phyloP scores from a whole-genome alignment of 164 flowering plant genomes.

The Warburgia ugandensis region DNA sequence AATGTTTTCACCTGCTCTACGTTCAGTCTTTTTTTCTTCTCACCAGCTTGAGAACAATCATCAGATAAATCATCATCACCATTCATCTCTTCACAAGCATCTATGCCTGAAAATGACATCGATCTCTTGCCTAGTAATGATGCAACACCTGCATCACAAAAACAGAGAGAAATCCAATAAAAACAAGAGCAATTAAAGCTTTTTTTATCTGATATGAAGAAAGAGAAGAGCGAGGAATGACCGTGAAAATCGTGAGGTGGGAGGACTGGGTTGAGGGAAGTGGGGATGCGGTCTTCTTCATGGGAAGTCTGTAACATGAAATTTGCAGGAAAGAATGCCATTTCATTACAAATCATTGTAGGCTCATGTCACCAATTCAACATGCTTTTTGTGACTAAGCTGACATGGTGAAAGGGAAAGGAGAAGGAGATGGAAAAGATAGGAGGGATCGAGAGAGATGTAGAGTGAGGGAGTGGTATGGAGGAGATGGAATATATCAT shows the following conservation, averaged over 20 bases:
- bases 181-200: constrained; percentile 1
- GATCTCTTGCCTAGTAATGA: constrained; percentile 66
- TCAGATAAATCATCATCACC: constrained; percentile 47
- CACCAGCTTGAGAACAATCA: constrained; percentile 54
- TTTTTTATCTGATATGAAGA: not conserved
- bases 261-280: constrained; percentile 44
- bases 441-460: constrained; percentile 7
- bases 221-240: constrained; percentile 9
- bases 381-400: constrained; percentile 14
- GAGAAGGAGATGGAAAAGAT: not conserved
- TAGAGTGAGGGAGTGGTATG: constrained; percentile 10
- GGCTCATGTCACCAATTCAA: constrained; percentile 9
- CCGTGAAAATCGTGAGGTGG: constrained; percentile 79
- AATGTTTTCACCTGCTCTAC: constrained; percentile 78
- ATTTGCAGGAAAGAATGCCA: constrained; percentile 85
- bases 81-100: constrained; percentile 28
- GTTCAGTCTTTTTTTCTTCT: constrained; percentile 75
- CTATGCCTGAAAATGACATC: constrained; percentile 59
- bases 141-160: constrained; percentile 38
- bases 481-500: constrained; percentile 14
- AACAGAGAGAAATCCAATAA: not conserved
- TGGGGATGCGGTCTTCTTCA: constrained; percentile 36
- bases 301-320: constrained; percentile 70
- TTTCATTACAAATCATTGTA: constrained; percentile 39
- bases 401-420: constrained; percentile 13